Percentiles rank a stretch among this genome's conserved stretches.
Conservation (phyloP, 2,329 filamentous ascomycete genomes). For the Fusarium sp. region DNA sequence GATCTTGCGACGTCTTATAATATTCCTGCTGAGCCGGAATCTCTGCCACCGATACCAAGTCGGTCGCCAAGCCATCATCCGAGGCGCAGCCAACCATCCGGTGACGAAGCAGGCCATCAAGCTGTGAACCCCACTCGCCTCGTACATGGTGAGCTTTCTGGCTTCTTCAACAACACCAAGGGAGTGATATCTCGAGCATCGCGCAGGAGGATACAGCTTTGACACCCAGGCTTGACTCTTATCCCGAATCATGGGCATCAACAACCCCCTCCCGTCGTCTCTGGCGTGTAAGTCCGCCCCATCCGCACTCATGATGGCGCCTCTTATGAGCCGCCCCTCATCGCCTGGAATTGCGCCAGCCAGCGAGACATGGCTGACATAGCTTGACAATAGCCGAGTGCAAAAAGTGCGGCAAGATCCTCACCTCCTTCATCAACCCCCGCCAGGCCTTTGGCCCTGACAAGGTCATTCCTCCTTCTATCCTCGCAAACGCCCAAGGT, state of each 20-base stretch:
- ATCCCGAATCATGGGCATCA: slow-evolving; percentile 68
- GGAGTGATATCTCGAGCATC: neutral
- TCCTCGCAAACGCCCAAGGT: slow-evolving; percentile 93
- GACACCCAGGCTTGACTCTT: neutral
- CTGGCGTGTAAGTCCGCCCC: slow-evolving; percentile 73
- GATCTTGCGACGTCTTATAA: neutral
- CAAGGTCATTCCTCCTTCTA: slow-evolving; percentile 93
- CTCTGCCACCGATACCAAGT: slow-evolving; percentile 19
- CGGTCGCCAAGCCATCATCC: slow-evolving; percentile 26
- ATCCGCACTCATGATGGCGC: slow-evolving; percentile 33
- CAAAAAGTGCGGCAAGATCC: slow-evolving; percentile 96
- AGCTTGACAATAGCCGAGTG: slow-evolving; percentile 81
- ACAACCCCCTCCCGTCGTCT: slow-evolving; percentile 78
- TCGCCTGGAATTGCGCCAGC: slow-evolving; percentile 21
- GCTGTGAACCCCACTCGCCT: slow-evolving; percentile 41
- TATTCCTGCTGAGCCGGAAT: slow-evolving; percentile 11
- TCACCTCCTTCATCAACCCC: slow-evolving; percentile 95
- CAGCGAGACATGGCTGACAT: slow-evolving; percentile 28
- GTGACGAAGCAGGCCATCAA: slow-evolving; percentile 40
- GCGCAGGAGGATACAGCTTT: slow-evolving; percentile 4
- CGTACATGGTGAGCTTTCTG: slow-evolving; percentile 36
- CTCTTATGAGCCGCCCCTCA: slow-evolving; percentile 41
- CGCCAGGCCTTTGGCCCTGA: slow-evolving; percentile 94
- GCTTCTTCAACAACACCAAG: slow-evolving; percentile 22
- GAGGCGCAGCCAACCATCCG: slow-evolving; percentile 39